Evolutionary conservation across 805 yeast genomes (phyloP), one percentile per base, ranked within the genome.

Genomic region (Brettanomyces sp.): DNA sequence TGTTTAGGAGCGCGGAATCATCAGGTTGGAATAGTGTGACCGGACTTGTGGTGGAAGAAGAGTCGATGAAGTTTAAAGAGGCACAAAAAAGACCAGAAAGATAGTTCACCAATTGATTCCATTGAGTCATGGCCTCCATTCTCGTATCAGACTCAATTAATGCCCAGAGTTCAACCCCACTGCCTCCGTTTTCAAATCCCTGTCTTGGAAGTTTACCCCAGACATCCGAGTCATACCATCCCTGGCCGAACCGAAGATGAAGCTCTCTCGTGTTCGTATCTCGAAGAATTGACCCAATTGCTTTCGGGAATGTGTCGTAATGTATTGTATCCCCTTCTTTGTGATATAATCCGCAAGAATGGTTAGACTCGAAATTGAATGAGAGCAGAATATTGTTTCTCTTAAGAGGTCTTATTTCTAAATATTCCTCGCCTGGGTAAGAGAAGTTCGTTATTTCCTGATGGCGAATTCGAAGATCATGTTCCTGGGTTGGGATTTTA

Each of bases 101-200:
- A 1, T 84, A 75, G 55, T 86, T 83, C 5, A 85, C 80, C 40
- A 93, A 68, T 45, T 71, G 68, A 49, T 66, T 70, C 99, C 99
- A 93, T 39, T 76, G 69, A 5, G 62, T 53, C 51, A 74, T 72
- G 2, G 91, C 93, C 4, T 68, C 75, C 1, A 66, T 69, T 41
- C 75, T 66, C 23, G 69, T 54, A 1, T 59, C 64, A 0, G 91
- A 90, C 56, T 82, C 91, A 25, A 93, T 74, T 36, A 79, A 71
- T 0, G 97, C 90, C 89, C 95, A 89, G 8, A 93, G 57, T 63
- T 93, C 99, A 13, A 91, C 95, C 41, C 99, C 99, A 3, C 91
- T 84, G 3, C 98, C 98, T 30, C 99, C 99, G 44, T 89, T 73
- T 46, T 66, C 66, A 11, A 63, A 57, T 1, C 99, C 99, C 52